Evolutionary conservation across 140 eudicot genomes (phyloP).

Genomic region (Bidens hawaiensis): DNA sequence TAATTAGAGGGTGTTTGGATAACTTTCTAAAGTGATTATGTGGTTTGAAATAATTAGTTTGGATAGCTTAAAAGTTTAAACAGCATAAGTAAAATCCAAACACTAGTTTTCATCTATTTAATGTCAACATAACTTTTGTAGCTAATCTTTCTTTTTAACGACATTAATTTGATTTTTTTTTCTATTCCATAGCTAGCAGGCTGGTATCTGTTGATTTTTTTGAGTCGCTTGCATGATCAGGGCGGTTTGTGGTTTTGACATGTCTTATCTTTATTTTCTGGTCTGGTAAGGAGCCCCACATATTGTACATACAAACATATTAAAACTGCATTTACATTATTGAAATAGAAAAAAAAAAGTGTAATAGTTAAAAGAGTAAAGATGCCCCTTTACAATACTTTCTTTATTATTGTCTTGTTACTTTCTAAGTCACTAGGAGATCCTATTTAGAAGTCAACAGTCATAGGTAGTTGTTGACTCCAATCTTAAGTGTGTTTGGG

Average conservation of each 20-base stretch:
- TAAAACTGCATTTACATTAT: conserved; percentile 4
- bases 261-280: background rate
- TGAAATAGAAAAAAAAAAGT: conserved; percentile 8
- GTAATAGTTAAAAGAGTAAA: too few species aligned
- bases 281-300: conserved; percentile 4
- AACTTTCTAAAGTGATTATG: background rate
- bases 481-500: too few species aligned
- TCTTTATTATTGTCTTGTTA: too few species aligned
- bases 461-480: too few species aligned
- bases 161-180: background rate
- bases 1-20: too few species aligned
- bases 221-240: background rate
- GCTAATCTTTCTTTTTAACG: background rate
- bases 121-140: background rate
- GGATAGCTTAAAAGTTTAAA: background rate
- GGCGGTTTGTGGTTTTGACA: background rate
- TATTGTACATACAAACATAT: conserved; percentile 14
- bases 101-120: too few species aligned
- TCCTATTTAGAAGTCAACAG: too few species aligned
- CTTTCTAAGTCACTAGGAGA: too few species aligned
- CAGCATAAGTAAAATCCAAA: too few species aligned
- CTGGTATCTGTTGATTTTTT: background rate
- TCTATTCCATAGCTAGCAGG: background rate
- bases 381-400: too few species aligned
- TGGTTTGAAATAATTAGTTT: background rate